Evolutionary conservation across 768 basidiomycete genomes (phyloP), one percentile per base, ranked within the genome.

Genomic region (Clitopilus hobsonii): DNA sequence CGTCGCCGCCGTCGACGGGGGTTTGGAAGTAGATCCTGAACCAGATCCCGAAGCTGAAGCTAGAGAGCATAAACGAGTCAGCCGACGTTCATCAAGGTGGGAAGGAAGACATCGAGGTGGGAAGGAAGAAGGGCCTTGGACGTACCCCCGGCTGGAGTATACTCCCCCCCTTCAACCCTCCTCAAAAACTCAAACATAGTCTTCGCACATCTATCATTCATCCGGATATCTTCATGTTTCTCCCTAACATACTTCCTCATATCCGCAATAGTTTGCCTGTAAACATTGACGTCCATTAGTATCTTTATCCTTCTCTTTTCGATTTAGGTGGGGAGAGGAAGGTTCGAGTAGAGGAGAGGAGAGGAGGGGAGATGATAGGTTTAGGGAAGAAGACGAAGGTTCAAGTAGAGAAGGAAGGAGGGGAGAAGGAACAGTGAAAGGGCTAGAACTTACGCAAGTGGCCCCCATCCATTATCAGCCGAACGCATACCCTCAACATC

Each of bases 211-310:
- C 79, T 72, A 1, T 62, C 59, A 57, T 91, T 91, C 73, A 82
- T 74, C 53, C 88, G 75, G 26, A 92, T 80, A 66, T 91, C 89
- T 20, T 74, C 66, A 60, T 90, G 84, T 27, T 66, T 66, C 30
- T 59, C 55, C 25, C 89, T 68, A n/a, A 89, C 80, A 20, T 77
- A 65, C 5, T 58, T 60, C 26, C 90, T 73, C 82, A 92, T 81
- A 14, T 67, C 67, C 7, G 64, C 64, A 4, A 88, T 74, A 0
- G 74, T 77, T 18, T 63, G 58, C 41, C 41, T 45, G 11, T 36
- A 6, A 36, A 36, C 32, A n/a, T 14, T 6, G 29, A 14, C 14
- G 13, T 14, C n/a, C 32, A 3, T 36, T n/a, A 36, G 4, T n/a
- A 36, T 4, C 32, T 14, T 36, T 36, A 11, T 10, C 32, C 14